Base-by-base conservation (phyloP, 1,139 yeast genomes). In the Cylindricascospora bacillispora region DNA sequence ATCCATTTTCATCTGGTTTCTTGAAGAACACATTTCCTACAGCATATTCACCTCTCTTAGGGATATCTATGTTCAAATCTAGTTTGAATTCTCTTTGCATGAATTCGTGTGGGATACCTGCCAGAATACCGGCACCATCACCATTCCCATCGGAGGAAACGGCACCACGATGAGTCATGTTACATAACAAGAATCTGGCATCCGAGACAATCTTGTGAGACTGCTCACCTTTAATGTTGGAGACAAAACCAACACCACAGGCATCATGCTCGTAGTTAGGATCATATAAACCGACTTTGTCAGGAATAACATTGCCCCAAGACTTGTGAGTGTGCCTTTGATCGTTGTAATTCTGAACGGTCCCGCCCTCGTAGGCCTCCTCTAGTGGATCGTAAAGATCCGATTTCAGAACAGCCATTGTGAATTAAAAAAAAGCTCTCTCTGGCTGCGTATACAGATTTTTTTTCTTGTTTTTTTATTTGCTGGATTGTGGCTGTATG, bases 91-190 rank as follows among this genome's bases (percentile, higher is more conserved):
- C 97, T 54, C 89, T 73, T 38, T 60, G 59, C 63, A 89, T 73
- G 56, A 89, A 82, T 43, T 69, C 75, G 60, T 86, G 95, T 25
- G 97, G 95, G 40, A 89, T 74, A 25, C 94, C 79, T 31, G 92
- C 73, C 70, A 89, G 73, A 39, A 89, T 85, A 56, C 98, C 98
- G 25, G 98, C 98, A 60, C 98, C 98, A 56, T 89, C 98, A 59
- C 98, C 98, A 54, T 89, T 95, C 17, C 97, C 93, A 53, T 85
- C 94, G 27, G 93, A 74, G 20, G 83, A 81, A 39, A 86, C 95
- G 28, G 98, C 98, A 53, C 98, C 98, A 62, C 98, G 73, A 58
- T 89, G 98, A 39, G 95, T 81, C 97, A 89, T 89, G 60, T 89
- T 89, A 64, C 97, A 86, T 37, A 89, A 73, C 52, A 89, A 65